Evolutionary conservation across 345 rosid species (phyloP), one percentile per base, ranked within the genome.

Genomic region (Arabidopsis suecica): DNA sequence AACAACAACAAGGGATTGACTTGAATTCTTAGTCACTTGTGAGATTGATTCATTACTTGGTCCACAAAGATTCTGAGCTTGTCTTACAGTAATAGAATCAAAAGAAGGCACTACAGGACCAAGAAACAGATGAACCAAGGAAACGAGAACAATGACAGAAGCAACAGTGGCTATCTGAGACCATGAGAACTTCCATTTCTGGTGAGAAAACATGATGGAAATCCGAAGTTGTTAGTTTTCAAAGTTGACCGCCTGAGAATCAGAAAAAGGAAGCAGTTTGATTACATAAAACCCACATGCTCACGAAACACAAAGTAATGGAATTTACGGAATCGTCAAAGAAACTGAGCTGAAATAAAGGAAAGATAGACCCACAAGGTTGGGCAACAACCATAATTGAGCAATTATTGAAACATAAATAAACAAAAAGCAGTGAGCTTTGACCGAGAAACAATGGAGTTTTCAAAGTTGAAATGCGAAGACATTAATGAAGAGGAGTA

Each of bases 171-270:
- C 97, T 47, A 83, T 82, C 55, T 88, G 79, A 81, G 86, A 78
- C 96, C 97, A 90, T 9, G 99, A 85, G 62, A 81, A 79, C 67
- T 78, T 86, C 91, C 88, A 79, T 81, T 88, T 94, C 80, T 85
- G 86, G 58, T 73, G 7, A 67, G 83, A 68, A 57, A 85, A 16
- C 94, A 90, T 87, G 18, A 25, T 86, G 1, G 44, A 53, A 20
- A 3, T 66, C 47, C 50, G 4, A 62, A 58, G 72, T 41, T 65
- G 1, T 32, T n/a, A 57, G 5, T 0, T 60, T 78, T 60, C 59
- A 72, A 59, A 65, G 23, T 78, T 59, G 25, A 59, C 56, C 57
- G 2, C 77, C 81, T 78, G 77, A 65, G 30, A 47, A 16, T 72
- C 73, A 16, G 36, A 69, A 71, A 50, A 16, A 44, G 63, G 12